These are phyloP conservation scores for Plasmopara viticola DNA, from an alignment of 352 stramenopile species.

Conservation along the genomic window DNA sequence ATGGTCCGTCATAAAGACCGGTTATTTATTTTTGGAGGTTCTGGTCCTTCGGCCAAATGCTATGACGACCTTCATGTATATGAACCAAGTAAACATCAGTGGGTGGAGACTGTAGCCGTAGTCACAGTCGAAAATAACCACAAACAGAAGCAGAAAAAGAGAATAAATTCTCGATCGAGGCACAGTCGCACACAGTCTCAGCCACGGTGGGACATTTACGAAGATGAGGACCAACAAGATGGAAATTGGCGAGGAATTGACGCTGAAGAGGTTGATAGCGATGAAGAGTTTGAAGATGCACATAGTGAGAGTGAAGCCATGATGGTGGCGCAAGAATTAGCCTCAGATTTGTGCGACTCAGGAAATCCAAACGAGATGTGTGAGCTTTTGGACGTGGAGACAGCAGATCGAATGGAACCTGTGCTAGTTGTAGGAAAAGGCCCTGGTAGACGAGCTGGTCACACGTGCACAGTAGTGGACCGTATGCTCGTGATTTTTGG, in stretches of 20 bases:
- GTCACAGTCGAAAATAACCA: conserved; percentile 9
- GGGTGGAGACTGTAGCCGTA: conserved; percentile 51
- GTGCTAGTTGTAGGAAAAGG: conserved; percentile 83
- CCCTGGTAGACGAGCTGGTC: conserved; percentile 86
- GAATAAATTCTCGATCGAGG: conserved; percentile 12
- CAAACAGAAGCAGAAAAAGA: conserved; percentile 19
- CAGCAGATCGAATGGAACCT: conserved; percentile 34
- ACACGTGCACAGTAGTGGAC: conserved; percentile 92
- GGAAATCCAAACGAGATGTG: conserved; percentile 68
- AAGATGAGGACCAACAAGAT: conserved; percentile 40
- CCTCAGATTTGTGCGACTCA: conserved; percentile 23
- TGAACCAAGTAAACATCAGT: conserved; percentile 47
- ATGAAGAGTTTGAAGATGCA: conserved; percentile 24
- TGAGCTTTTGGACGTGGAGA: conserved; percentile 25
- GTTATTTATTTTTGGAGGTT: conserved; percentile 94
- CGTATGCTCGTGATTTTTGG: conserved; percentile 93
- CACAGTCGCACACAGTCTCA: conserved; percentile 12
- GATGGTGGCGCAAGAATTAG: conserved; percentile 20
- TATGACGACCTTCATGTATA: conserved; percentile 96
- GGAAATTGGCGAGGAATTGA: conserved; percentile 19
- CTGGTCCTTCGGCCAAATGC: conserved; percentile 89
- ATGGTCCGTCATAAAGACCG: conserved; percentile 87
- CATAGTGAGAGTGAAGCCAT: conserved; percentile 39
- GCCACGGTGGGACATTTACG: conserved; percentile 31
- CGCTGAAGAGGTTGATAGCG: conserved; percentile 19